phyloP scores from a whole-genome alignment of 345 rosid species.

The Hevea brasiliensis region DNA sequence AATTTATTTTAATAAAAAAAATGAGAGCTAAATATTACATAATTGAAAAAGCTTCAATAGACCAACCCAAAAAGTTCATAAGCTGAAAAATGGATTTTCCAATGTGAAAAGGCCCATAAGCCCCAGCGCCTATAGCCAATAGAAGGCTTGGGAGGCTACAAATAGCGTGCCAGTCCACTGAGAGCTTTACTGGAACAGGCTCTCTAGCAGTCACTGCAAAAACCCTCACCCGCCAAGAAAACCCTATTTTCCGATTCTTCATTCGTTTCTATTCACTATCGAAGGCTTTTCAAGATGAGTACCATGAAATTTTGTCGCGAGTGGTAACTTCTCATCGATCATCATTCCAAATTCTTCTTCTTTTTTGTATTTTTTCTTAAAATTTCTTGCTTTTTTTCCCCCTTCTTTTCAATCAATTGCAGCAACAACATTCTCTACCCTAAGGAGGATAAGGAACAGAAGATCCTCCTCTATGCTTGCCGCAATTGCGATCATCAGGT shows the following conservation, averaged over 20 bases:
- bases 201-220: not conserved
- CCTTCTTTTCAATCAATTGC: slow-evolving; percentile 12
- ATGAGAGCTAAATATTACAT: no score
- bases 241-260: not conserved
- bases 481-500: slow-evolving; percentile 92
- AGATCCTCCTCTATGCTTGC: slow-evolving; percentile 70
- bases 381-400: not conserved
- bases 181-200: no score
- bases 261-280: not conserved
- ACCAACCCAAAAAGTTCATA: no score
- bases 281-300: slow-evolving; percentile 50
- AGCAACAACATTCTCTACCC: slow-evolving; percentile 83
- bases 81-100: no score
- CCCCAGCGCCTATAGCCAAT: no score
- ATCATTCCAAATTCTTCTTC: not conserved
- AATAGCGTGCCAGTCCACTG: no score
- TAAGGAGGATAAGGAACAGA: slow-evolving; percentile 61
- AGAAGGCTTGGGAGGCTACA: no score
- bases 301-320: slow-evolving; percentile 88
- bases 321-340: slow-evolving; percentile 42
- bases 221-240: slow-evolving; percentile 17
- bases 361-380: not conserved
- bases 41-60: no score
- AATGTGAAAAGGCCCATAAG: no score
- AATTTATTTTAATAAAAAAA: no score